Evolutionary conservation across 352 stramenopile genomes (phyloP).

Genomic region (Pythium insidiosum): DNA sequence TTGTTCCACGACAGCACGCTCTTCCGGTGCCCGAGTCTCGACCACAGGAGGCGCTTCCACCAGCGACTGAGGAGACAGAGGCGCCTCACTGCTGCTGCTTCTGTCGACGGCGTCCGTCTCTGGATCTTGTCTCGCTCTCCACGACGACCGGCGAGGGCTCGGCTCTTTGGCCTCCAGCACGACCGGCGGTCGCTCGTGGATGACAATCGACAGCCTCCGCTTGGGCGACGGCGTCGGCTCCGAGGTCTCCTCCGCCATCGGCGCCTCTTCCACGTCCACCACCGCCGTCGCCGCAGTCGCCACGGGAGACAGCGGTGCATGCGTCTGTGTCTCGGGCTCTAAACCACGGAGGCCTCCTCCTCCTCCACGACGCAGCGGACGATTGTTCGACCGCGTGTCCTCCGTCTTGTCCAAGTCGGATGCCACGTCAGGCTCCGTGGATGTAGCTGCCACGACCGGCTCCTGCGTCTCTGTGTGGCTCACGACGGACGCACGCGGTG

Average conservation of each 20-base stretch:
- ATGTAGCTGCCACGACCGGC: too few species aligned
- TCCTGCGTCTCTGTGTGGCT: too few species aligned
- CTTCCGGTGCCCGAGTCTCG: neutral
- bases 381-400: too few species aligned
- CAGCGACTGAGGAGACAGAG: neutral
- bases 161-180: neutral
- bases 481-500: too few species aligned
- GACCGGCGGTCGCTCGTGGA: neutral
- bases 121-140: constrained; percentile 1
- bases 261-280: neutral
- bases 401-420: too few species aligned
- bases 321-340: too few species aligned
- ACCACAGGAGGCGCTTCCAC: neutral
- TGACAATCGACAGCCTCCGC: neutral
- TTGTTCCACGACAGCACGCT: neutral
- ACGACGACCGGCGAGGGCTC: neutral
- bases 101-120: neutral
- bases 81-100: neutral
- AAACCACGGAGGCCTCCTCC: too few species aligned
- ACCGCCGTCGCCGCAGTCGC: neutral
- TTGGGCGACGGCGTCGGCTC: neutral
- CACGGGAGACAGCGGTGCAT: too few species aligned
- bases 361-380: too few species aligned
- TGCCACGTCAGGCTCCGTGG: too few species aligned
- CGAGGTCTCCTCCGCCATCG: neutral